Base-by-base conservation (phyloP, 108 stramenopile species). In the Pseudonitzschia delicatissima region DNA sequence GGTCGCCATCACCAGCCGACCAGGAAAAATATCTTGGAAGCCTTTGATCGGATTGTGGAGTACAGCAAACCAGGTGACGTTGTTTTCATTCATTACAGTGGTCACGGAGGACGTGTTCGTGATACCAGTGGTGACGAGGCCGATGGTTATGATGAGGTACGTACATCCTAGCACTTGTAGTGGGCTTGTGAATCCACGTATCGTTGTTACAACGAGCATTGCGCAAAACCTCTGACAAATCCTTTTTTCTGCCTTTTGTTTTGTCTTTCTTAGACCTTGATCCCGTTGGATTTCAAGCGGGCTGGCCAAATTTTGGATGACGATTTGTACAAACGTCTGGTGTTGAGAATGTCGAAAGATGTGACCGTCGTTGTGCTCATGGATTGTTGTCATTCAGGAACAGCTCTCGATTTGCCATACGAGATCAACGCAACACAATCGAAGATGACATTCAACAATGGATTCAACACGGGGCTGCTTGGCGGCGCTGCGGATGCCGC, bases 231-330 rank as follows among this genome's bases (percentile, higher is more conserved):
- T 12, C 12, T 42, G 13, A 12, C 12, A 42, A 42, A 42, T 42
- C 40, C 13, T 42, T 9, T 12, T 9, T 13, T 9, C 20, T 33
- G 63, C 48, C 44, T 15, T 29, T 60, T 72, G 71, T 26, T 62
- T 34, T 39, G 66, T 32, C 42, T 44, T 36, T 92, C 90, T 61
- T 89, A 95, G 72, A 96, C 96, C 12, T 64, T 97, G 68, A 90
- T 94, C 58, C 96, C 95, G 21, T 84, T 96, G 0, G 96, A 97
- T 85, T 97, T 91, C 71, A 48, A 79, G 62, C 64, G 53, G 2
- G 66, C 80, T 18, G 96, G 96, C 2, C 93, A 96, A 52, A 97
- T 97, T 52, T 39, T 81, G 31, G 95, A 96, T 63, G 96, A 94
- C 70, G 88, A 88, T 8, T 51, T 97, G 33, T 82, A 82, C 58